Evolutionary conservation across 2,329 filamentous ascomycete genomes (phyloP), one percentile per base, ranked within the genome.

Genomic region (Fusarium longipes): DNA sequence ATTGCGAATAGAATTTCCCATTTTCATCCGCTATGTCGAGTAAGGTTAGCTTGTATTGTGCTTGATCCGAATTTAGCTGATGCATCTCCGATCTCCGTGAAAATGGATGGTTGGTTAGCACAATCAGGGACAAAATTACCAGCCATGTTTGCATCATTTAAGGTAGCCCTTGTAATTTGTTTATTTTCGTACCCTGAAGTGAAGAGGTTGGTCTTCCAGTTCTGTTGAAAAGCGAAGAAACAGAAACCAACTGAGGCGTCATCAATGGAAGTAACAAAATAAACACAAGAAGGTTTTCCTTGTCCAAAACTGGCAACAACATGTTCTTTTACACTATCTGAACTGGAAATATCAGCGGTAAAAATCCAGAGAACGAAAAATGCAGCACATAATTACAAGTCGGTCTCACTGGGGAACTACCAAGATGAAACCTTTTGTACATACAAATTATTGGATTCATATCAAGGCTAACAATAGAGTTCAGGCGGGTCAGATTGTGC

Each of bases 401-500:
- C 18, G 4, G n/a, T n/a, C n/a, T n/a, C n/a, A n/a, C 8, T 48
- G 12, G 51, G 51, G 3, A n/a, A 30, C 42, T 11, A 18, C 51
- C 0, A 54, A 48, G 15, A 48, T 54, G 42, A 32, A 14, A 0
- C 47, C 36, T 6, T 57, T 57, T 1, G 38, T 57, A 5, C 12
- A 43, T 3, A 30, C 47, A 15, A 43, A 52, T 5, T 57, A 47
- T 14, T 57, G 36, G 36, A 43, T 57, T 15, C 38, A 57, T 12
- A 57, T 57, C 5, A 24, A 14, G 24, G 47, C 54, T 1, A 35
- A 36, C 1, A 47, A 43, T 1, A 3, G 5, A 2, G 8, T 52
- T 0, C 11, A 57, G 3, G 1, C 1, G 5, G 53, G 36, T 7
- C 15, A 43, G 9, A 52, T 14, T 6, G 50, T 47, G 17, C 18